Percentiles rank a stretch among this genome's conserved stretches.
phyloP scores from a whole-genome alignment of 1,284 basidiomycete species.

The Puccinia coronata region DNA sequence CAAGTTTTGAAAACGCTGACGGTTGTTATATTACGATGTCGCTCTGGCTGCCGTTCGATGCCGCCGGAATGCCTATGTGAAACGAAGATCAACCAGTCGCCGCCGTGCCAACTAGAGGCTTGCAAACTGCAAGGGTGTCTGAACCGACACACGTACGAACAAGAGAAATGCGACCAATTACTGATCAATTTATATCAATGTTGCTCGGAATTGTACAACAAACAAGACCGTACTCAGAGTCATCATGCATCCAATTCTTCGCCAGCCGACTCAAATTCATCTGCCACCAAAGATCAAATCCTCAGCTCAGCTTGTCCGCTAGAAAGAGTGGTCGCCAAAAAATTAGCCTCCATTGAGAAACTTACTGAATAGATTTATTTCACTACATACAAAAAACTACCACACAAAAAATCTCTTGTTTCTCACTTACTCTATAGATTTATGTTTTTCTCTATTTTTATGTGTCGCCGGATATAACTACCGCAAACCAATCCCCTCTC shows the following conservation, averaged over 20 bases:
- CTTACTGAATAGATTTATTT: too few species aligned
- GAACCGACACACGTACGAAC: constrained; percentile 25
- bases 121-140: constrained; percentile 32
- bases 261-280: neutral
- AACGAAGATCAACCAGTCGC: constrained; percentile 19
- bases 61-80: too few species aligned
- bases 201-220: constrained; percentile 28
- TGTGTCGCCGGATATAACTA: too few species aligned
- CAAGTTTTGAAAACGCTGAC: too few species aligned
- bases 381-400: too few species aligned
- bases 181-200: constrained; percentile 27
- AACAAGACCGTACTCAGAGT: neutral
- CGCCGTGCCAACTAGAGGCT: constrained; percentile 29
- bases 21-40: too few species aligned
- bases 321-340: constrained; percentile 11
- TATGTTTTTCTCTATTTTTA: too few species aligned
- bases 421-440: too few species aligned
- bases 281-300: neutral
- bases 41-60: too few species aligned
- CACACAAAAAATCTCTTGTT: too few species aligned
- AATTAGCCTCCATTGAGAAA: neutral
- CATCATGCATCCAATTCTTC: neutral
- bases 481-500: too few species aligned
- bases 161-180: constrained; percentile 29
- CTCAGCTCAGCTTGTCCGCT: constrained; percentile 30